Evolutionary conservation across 495 filamentous ascomycete species (phyloP).

Genomic region (Talaromyces thailandensis): DNA sequence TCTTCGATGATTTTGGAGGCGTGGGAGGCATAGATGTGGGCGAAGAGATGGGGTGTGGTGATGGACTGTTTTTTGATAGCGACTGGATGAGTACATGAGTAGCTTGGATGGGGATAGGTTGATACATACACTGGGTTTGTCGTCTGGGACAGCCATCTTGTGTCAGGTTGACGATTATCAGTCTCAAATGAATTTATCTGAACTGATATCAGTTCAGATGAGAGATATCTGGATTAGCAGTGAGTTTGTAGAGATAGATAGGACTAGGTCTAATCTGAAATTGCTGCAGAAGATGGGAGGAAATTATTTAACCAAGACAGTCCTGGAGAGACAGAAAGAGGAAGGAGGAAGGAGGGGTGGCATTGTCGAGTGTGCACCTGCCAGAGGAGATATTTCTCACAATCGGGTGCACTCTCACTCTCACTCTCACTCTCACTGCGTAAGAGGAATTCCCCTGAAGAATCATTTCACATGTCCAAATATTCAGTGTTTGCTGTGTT

Average conservation of each 20-base stretch:
- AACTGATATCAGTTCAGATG: background rate
- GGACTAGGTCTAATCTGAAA: background rate
- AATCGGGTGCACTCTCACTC: background rate
- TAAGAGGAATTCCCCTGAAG: background rate
- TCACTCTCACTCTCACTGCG: background rate
- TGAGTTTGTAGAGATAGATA: background rate
- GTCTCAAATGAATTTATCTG: background rate
- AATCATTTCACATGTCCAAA: background rate
- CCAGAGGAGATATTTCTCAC: background rate
- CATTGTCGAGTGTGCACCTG: background rate
- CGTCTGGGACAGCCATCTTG: background rate
- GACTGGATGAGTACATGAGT: background rate
- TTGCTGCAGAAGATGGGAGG: background rate
- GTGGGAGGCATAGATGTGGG: conserved; percentile 4
- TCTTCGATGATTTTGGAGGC: background rate
- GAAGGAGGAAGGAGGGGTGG: background rate
- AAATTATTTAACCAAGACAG: background rate
- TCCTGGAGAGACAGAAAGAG: background rate
- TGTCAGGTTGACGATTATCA: background rate
- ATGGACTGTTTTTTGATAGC: background rate
- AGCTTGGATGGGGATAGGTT: background rate
- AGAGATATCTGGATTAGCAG: background rate
- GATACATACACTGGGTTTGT: background rate
- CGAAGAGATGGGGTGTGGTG: background rate
- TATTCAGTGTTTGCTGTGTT: background rate